phyloP scores from a whole-genome alignment of 768 basidiomycete species.

The Mycena sanguinolenta region DNA sequence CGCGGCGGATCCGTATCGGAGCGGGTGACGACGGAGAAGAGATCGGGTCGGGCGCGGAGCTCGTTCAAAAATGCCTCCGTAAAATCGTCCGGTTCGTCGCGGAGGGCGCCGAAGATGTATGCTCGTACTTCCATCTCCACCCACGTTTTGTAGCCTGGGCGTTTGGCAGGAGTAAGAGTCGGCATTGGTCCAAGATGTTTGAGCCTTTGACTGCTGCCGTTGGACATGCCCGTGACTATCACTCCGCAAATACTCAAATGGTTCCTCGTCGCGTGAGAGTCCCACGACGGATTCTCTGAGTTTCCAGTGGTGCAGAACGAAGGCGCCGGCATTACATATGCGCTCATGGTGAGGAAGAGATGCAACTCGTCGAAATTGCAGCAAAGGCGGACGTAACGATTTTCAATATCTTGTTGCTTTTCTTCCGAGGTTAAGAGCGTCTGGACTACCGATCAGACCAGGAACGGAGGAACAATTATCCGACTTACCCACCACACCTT shows the following conservation, averaged over 20 bases:
- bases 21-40: slow-evolving; percentile 47
- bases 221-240: neutral
- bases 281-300: neutral
- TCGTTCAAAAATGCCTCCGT: slow-evolving; percentile 43
- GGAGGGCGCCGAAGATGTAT: slow-evolving; percentile 49
- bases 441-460: neutral
- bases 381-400: slow-evolving; percentile 27
- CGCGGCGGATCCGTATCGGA: slow-evolving; percentile 44
- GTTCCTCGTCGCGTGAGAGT: neutral
- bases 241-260: slow-evolving; percentile 12
- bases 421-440: slow-evolving; percentile 1
- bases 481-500: slow-evolving; percentile 49
- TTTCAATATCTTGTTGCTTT: slow-evolving; percentile 9
- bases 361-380: slow-evolving; percentile 27
- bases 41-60: slow-evolving; percentile 46
- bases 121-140: slow-evolving; percentile 38
- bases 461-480: slow-evolving; percentile 20
- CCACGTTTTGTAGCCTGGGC: slow-evolving; percentile 41
- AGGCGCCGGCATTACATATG: neutral
- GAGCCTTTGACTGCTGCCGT: neutral
- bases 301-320: neutral
- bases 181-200: slow-evolving; percentile 2
- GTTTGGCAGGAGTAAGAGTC: slow-evolving; percentile 29
- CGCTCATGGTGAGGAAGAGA: slow-evolving; percentile 18
- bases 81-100: slow-evolving; percentile 44